Evolutionary conservation across 257 asterid genomes (phyloP).

Genomic region (Jasminum sambac): DNA sequence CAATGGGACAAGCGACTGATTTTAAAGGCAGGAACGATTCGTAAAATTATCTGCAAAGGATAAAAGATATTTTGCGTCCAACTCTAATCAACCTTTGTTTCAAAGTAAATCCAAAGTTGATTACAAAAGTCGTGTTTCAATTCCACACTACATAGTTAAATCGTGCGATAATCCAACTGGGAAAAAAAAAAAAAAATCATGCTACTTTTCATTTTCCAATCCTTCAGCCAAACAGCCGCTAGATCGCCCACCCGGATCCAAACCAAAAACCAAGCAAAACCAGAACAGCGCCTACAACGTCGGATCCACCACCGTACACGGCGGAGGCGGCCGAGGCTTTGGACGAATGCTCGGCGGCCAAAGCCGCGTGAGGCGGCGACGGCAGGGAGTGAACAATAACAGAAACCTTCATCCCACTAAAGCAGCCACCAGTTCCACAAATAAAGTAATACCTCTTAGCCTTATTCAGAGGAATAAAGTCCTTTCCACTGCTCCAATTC

Average conservation of each 20-base stretch:
- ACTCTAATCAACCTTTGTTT: too few species aligned
- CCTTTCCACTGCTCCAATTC: slow-evolving; percentile 89
- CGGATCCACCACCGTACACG: slow-evolving; percentile 26
- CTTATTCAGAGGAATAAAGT: slow-evolving; percentile 57
- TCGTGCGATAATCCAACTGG: neutral
- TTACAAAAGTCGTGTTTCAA: neutral
- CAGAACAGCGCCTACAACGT: slow-evolving; percentile 16
- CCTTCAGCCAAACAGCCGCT: slow-evolving; percentile 3
- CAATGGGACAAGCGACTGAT: too few species aligned
- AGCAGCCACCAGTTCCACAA: slow-evolving; percentile 84
- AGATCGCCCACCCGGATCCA: slow-evolving; percentile 43
- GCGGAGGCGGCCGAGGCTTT: slow-evolving; percentile 33
- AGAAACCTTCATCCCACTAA: slow-evolving; percentile 83
- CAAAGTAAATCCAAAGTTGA: neutral
- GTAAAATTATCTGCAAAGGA: too few species aligned
- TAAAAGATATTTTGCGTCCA: too few species aligned
- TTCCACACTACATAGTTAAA: neutral
- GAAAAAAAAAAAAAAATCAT: neutral
- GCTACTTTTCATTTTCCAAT: neutral
- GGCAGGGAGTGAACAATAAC: slow-evolving; percentile 74
- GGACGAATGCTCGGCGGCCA: slow-evolving; percentile 32
- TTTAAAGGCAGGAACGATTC: too few species aligned
- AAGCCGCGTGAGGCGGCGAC: slow-evolving; percentile 56
- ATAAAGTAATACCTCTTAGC: slow-evolving; percentile 78
- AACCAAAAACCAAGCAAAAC: slow-evolving; percentile 30